Evolutionary conservation across 1,284 basidiomycete species (phyloP), one percentile per base, ranked within the genome.

Genomic region (Sporisorium sorghi): DNA sequence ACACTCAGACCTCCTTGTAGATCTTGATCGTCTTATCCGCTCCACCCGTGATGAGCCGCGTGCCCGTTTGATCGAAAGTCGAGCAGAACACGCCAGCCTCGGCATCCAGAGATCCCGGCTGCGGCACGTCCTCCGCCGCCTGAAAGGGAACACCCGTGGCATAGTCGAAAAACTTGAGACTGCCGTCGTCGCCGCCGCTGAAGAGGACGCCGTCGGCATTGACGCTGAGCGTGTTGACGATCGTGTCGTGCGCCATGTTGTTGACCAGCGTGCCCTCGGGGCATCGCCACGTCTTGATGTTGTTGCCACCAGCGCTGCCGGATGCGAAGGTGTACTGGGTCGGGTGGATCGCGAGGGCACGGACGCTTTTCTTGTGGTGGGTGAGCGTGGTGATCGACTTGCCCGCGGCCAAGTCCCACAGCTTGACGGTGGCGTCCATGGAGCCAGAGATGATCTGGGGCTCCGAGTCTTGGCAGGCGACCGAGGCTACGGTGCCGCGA

Each of bases 241-340:
- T 97, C 1, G 94, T 93, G 73, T 97, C 94, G 84, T 98, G 96
- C 0, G 95, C 94, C 56, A 90, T 89, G 85, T 98, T 97, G 87
- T 97, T 97, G 9, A 98, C 93, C 77, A 99, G 96, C 1, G 89
- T 87, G 42, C 97, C 97, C 73, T 98, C 94, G 12, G 96, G 96
- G 80, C 93, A 98, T 82, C 96, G 95, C 96, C 96, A 99, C 84
- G 97, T 97, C 85, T 99, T 99, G 87, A 99, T 97, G 85, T 98
- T 98, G 87, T 97, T 97, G 0, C 94, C 94, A 14, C 96, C 96
- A 0, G 95, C 92, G 9, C 93, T 94, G 43, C 93, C 96, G 1
- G 92, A 92, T 7, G 94, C 96, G 81, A 99, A 99, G 15, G 73
- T 78, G 51, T 73, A 99, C 83, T 99, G 95, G 10, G 92, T 93